These are phyloP conservation scores for Aspergillus udagawae DNA, from an alignment of 2,329 filamentous ascomycete species.

Conservation along the genomic window DNA sequence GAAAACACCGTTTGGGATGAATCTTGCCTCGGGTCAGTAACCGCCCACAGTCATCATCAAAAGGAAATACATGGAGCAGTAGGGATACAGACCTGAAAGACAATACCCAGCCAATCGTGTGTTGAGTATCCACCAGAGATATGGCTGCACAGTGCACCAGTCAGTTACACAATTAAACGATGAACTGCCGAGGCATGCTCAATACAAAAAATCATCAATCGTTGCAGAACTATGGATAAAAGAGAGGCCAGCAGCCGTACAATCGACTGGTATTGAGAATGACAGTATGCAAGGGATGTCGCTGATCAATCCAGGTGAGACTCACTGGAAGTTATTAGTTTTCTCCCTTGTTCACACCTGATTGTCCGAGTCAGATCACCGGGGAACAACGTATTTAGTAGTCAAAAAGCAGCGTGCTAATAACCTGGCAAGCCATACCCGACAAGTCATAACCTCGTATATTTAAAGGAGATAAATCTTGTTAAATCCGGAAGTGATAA, in stretches of 20 bases:
- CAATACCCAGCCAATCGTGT: neutral
- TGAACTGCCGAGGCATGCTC: neutral
- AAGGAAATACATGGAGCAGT: neutral
- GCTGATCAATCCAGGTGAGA: too few species aligned
- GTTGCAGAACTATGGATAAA: neutral
- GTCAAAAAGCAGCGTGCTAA: neutral
- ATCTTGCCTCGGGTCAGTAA: neutral
- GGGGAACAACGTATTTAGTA: neutral
- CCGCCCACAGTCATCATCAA: neutral
- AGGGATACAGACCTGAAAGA: neutral
- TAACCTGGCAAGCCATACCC: neutral
- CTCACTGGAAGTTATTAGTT: neutral
- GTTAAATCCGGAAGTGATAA: neutral
- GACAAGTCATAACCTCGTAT: neutral
- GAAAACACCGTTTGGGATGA: too few species aligned
- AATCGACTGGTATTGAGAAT: neutral
- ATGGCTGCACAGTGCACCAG: neutral
- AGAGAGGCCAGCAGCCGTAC: neutral
- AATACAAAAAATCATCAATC: neutral
- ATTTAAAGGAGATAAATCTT: neutral
- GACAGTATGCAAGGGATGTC: neutral
- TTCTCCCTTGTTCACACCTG: neutral
- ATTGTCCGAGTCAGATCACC: neutral
- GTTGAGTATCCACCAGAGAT: neutral
- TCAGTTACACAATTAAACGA: neutral